Percentiles rank a stretch among this genome's conserved stretches.
These are phyloP conservation scores for Suillus decipiens DNA, from an alignment of 768 basidiomycete genomes.

Conservation along the genomic window DNA sequence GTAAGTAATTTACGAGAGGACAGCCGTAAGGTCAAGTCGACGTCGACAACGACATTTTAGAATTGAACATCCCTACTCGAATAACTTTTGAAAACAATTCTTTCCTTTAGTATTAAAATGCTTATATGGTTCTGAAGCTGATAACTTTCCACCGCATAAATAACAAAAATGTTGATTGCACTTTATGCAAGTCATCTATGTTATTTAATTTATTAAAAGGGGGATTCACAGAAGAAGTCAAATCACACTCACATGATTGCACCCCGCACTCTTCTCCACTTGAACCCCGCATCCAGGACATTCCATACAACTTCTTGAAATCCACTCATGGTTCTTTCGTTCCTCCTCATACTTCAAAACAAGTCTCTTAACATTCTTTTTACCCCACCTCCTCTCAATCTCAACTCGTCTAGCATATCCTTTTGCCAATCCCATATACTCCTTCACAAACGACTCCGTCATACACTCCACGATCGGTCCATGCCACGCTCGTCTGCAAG, in stretches of 20 bases:
- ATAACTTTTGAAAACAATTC: constrained; percentile 65
- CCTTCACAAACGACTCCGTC: constrained; percentile 62
- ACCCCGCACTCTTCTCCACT: constrained; percentile 78
- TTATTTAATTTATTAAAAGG: constrained; percentile 10
- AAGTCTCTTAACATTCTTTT: constrained; percentile 57
- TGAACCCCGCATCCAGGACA: constrained; percentile 75
- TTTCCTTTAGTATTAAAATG: constrained; percentile 63
- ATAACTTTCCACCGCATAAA: constrained; percentile 63
- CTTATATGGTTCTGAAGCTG: constrained; percentile 53
- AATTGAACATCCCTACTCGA: too few species aligned
- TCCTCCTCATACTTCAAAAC: constrained; percentile 71
- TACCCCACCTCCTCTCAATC: constrained; percentile 70
- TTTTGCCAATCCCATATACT: constrained; percentile 63
- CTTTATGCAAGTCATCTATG: constrained; percentile 76
- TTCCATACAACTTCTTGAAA: constrained; percentile 63
- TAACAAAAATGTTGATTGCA: constrained; percentile 84
- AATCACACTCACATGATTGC: constrained; percentile 75
- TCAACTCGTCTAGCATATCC: constrained; percentile 47
- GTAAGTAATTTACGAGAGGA: too few species aligned
- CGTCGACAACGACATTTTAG: too few species aligned
- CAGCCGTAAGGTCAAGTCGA: too few species aligned
- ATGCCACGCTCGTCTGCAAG: constrained; percentile 87
- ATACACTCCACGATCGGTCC: constrained; percentile 74
- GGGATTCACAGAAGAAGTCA: constrained; percentile 1
- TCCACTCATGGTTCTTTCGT: constrained; percentile 71